Conservation (phyloP, 768 basidiomycete genomes). For the Podaxis rugospora region DNA sequence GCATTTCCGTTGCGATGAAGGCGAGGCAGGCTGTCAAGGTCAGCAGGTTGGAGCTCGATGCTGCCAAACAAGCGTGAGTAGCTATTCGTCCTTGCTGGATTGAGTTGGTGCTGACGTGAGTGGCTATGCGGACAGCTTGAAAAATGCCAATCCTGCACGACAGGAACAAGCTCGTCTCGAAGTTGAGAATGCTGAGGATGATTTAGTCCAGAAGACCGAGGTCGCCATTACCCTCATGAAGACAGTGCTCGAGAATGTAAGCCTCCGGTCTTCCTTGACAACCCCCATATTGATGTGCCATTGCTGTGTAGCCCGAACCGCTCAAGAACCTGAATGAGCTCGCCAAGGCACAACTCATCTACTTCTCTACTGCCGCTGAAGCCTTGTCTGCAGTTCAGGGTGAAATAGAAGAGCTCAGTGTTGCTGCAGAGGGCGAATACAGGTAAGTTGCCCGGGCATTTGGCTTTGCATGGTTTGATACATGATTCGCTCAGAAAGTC, state of each 20-base stretch:
- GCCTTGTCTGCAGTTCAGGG: constrained; percentile 78
- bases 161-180: constrained; percentile 93
- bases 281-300: background rate
- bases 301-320: constrained; percentile 74
- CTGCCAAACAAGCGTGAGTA: constrained; percentile 81
- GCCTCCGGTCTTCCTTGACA: constrained; percentile 24
- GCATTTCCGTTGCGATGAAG: constrained; percentile 88
- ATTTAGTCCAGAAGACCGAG: constrained; percentile 96
- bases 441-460: constrained; percentile 41
- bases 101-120: background rate
- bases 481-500: constrained; percentile 56
- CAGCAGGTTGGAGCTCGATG: constrained; percentile 84
- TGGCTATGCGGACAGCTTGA: constrained; percentile 48
- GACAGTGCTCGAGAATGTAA: constrained; percentile 94
- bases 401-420: constrained; percentile 89
- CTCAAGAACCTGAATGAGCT: constrained; percentile 92
- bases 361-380: constrained; percentile 74
- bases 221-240: constrained; percentile 96
- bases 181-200: constrained; percentile 92
- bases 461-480: background rate
- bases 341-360: constrained; percentile 83
- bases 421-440: constrained; percentile 94
- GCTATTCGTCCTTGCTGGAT: background rate
- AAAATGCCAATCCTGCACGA: constrained; percentile 66
- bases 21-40: constrained; percentile 78